Conservation (phyloP, 805 yeast genomes). For the Saccharomycopsis oosterbeekiorum region DNA sequence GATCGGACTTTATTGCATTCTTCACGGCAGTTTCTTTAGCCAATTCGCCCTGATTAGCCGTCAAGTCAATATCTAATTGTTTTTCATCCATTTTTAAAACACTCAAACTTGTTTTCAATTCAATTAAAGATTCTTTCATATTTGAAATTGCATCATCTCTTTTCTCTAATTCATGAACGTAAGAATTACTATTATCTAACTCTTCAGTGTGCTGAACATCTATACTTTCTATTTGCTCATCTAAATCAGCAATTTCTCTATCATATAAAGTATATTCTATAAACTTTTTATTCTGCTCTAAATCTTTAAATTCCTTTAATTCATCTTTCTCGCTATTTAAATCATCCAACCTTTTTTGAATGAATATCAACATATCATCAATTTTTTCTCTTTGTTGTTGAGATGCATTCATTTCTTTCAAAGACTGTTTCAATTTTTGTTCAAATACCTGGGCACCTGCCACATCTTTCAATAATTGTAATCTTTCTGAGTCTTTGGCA, state of each 20-base stretch:
- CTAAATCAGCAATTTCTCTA: conserved; percentile 59
- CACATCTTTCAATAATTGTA: conserved; percentile 74
- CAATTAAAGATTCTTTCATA: conserved; percentile 36
- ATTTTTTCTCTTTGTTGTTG: conserved; percentile 60
- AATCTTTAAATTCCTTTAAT: conserved; percentile 54
- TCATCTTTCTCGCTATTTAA: conserved; percentile 74
- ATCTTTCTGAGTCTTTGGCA: conserved; percentile 76
- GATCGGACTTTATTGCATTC: conserved; percentile 31
- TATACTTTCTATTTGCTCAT: conserved; percentile 46
- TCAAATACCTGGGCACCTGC: conserved; percentile 95
- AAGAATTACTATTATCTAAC: conserved; percentile 42
- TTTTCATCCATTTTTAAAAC: conserved; percentile 46
- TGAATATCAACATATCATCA: conserved; percentile 59
- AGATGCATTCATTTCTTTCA: conserved; percentile 69
- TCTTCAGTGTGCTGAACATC: conserved; percentile 47
- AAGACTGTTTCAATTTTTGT: conserved; percentile 63
- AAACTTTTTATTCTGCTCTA: conserved; percentile 59
- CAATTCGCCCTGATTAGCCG: conserved; percentile 37
- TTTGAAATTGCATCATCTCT: conserved; percentile 45
- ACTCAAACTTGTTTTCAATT: conserved; percentile 39
- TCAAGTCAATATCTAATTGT: conserved; percentile 41
- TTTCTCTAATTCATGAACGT: conserved; percentile 46
- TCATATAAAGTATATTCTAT: conserved; percentile 69
- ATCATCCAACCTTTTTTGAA: conserved; percentile 65
- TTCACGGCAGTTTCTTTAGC: conserved; percentile 42